Conservation (phyloP, 208 protist genomes). For the Histomonas meleagridis region DNA sequence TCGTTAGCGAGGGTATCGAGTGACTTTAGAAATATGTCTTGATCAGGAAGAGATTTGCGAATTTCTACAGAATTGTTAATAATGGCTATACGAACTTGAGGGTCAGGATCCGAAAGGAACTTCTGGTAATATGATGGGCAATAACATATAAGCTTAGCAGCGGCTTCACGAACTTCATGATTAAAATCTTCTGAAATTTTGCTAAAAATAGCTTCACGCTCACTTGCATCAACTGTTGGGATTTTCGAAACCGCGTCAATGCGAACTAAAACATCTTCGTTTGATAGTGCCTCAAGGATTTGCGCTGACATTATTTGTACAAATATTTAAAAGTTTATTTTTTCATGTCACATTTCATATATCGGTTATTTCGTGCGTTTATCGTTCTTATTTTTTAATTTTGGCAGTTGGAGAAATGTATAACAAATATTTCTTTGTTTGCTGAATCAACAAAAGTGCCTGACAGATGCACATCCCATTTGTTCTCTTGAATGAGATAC, state of each 20-base stretch:
- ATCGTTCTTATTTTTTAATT: too few relatives aligned
- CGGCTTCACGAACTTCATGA: slow-evolving; percentile 23
- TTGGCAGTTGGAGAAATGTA: too few relatives aligned
- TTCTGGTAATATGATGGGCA: background rate
- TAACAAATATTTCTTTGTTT: too few relatives aligned
- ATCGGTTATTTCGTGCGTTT: too few relatives aligned
- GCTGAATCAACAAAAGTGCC: too few relatives aligned
- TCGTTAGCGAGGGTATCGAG: background rate
- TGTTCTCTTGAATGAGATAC: too few relatives aligned
- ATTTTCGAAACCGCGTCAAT: background rate
- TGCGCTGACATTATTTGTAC: background rate
- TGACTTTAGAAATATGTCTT: background rate
- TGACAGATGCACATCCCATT: too few relatives aligned
- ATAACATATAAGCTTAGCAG: background rate
- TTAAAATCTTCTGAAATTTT: background rate
- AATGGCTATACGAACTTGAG: background rate
- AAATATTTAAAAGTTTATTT: too few relatives aligned
- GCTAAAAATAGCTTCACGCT: background rate
- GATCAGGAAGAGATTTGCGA: background rate
- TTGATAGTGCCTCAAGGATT: background rate
- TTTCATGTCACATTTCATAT: too few relatives aligned
- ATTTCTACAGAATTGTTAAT: background rate
- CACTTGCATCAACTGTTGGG: background rate
- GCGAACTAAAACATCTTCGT: background rate
- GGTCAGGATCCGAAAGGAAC: background rate